Evolutionary conservation across 495 filamentous ascomycete genomes (phyloP).

Genomic region (Talaromyces trachyspermus): DNA sequence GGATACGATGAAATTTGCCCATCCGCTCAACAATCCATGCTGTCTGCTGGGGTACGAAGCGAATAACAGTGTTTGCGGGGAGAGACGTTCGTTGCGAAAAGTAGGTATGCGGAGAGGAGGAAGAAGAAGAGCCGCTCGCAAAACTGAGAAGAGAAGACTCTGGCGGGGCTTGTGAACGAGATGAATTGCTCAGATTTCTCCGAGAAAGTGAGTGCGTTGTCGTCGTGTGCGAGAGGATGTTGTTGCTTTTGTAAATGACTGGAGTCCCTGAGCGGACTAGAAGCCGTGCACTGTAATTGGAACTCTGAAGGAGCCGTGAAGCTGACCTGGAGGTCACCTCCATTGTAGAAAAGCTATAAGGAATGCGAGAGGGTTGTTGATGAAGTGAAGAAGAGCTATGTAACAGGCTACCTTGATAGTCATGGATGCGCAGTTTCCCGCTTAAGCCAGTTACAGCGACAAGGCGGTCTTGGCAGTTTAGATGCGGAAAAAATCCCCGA

Average conservation of each 20-base stretch:
- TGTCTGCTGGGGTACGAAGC: conserved; percentile 97
- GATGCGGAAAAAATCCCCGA: too few relatives aligned
- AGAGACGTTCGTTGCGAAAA: conserved; percentile 58
- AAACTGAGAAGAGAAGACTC: conserved; percentile 25
- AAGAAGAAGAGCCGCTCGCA: conserved; percentile 15
- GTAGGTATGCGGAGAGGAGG: conserved; percentile 30
- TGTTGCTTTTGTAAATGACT: conserved; percentile 6
- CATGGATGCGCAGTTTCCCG: too few relatives aligned
- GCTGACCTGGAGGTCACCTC: conserved; percentile 33
- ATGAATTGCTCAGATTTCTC: conserved; percentile 28
- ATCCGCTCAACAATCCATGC: conserved; percentile 99
- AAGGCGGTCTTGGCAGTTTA: too few relatives aligned
- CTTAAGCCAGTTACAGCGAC: too few relatives aligned
- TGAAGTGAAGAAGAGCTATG: too few relatives aligned
- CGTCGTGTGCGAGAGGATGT: conserved; percentile 18
- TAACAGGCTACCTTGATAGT: too few relatives aligned
- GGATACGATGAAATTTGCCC: conserved; percentile 89
- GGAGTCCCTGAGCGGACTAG: conserved; percentile 8
- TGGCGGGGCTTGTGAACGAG: conserved; percentile 21
- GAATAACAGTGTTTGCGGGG: conserved; percentile 89
- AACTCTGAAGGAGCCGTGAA: conserved; percentile 28
- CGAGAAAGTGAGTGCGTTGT: conserved; percentile 18
- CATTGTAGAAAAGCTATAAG: conserved; percentile 20
- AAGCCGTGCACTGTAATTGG: conserved; percentile 10
- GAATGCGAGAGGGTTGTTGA: too few relatives aligned